Base-by-base conservation (phyloP, 2,329 filamentous ascomycete species). In the Hypoxylon sp. region DNA sequence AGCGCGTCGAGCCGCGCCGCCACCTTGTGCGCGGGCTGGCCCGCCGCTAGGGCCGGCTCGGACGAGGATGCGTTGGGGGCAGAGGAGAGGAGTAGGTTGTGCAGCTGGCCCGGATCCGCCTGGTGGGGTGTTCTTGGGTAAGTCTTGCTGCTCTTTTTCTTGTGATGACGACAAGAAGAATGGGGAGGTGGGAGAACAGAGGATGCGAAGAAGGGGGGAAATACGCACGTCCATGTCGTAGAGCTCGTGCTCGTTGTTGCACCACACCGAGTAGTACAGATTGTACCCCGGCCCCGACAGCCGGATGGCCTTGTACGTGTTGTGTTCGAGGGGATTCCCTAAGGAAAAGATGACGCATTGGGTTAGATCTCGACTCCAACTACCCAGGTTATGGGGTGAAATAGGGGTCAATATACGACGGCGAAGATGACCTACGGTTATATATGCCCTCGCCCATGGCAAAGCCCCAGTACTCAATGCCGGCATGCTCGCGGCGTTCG, bases 231-330 rank as follows among this genome's bases (percentile, higher is more conserved):
- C 76, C 31, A 84, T 65, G 58, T 85, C 78, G 63, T 85, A 87
- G 1, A 83, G 75, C 62, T 87, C 83, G 42, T 81, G 78, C 65
- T 85, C 82, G 52, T 83, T 82, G 4, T 73, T 84, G 64, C 84
- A 86, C 83, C 83, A 86, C 3, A 70, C 63, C 3, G 67, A 62
- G 27, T 86, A 87, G 61, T 83, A 81, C 2, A 86, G 65, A 54
- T 77, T 82, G 56, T 85, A 86, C 1, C 72, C 72, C 0, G 77
- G 64, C 0, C 74, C 72, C 1, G 79, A 71, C 0, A 85, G 62
- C 1, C 83, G 77, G 0, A 85, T 48, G 0, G 73, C 77, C 59
- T 85, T 85, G 73, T 84, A 86, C 0, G 82, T 85, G 66, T 85
- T 85, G 56, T 75, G 48, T 4, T 58, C 31, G 13, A 26, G 57